Conservation (phyloP, 1,139 yeast genomes). For the Meyerozyma athensensis region DNA sequence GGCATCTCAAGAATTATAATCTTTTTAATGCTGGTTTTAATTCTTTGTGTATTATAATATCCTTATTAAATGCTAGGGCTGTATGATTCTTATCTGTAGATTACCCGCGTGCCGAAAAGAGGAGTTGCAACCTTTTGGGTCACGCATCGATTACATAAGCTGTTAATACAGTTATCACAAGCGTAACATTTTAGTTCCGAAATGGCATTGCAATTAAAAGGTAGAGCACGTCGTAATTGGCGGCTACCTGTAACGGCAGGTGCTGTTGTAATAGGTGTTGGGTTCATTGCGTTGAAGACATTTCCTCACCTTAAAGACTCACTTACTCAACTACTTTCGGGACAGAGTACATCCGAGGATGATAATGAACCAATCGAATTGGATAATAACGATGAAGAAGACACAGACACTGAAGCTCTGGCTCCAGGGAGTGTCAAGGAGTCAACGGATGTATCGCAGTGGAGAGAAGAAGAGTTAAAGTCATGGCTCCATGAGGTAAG, state of each 20-base stretch:
- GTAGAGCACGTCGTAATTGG: slow-evolving; percentile 7
- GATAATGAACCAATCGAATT: slow-evolving; percentile 23
- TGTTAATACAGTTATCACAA: background rate
- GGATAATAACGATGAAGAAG: slow-evolving; percentile 8
- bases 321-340: slow-evolving; percentile 20
- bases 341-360: slow-evolving; percentile 12
- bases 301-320: slow-evolving; percentile 45
- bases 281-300: slow-evolving; percentile 42
- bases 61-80: slow-evolving; percentile 1
- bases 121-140: too few species aligned
- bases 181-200: background rate
- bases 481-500: slow-evolving; percentile 31
- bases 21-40: slow-evolving; percentile 4
- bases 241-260: slow-evolving; percentile 28
- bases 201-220: slow-evolving; percentile 13
- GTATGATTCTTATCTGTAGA: background rate
- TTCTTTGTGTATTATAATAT: slow-evolving; percentile 7
- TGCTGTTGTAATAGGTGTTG: slow-evolving; percentile 41
- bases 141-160: background rate
- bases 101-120: too few species aligned
- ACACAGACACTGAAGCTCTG: slow-evolving; percentile 9
- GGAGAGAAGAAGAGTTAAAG: slow-evolving; percentile 39
- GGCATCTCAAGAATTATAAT: slow-evolving; percentile 18
- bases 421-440: slow-evolving; percentile 15
- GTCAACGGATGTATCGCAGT: slow-evolving; percentile 27